Conservation (phyloP, 257 asterid species). For the Nemophila menziesii region DNA sequence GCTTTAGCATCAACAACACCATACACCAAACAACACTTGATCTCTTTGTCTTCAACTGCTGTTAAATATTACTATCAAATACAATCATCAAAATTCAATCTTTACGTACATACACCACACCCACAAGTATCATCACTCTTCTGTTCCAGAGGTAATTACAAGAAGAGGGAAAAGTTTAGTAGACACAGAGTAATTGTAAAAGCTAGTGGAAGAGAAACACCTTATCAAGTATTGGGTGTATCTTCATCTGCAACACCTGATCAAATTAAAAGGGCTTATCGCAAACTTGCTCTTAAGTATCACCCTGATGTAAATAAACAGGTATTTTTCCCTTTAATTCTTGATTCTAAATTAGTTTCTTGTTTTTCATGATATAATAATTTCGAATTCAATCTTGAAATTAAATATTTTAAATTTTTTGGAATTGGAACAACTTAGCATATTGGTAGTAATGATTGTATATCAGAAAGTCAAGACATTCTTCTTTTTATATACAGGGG, state of each 20-base stretch:
- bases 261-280: constrained; percentile 81
- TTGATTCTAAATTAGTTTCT: neutral
- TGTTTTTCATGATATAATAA: too few species aligned
- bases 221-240: constrained; percentile 76
- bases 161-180: constrained; percentile 19
- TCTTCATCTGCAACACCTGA: constrained; percentile 57
- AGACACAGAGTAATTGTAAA: constrained; percentile 19
- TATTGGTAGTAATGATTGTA: too few species aligned
- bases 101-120: constrained; percentile 5
- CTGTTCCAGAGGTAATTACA: constrained; percentile 12
- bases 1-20: neutral
- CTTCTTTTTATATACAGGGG: too few species aligned
- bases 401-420: too few species aligned
- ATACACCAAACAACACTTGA: neutral
- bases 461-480: too few species aligned
- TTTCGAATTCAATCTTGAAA: too few species aligned
- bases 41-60: neutral
- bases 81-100: constrained; percentile 18
- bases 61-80: constrained; percentile 17
- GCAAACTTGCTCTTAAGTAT: constrained; percentile 82
- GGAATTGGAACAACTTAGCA: too few species aligned
- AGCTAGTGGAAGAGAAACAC: constrained; percentile 62
- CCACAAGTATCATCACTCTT: constrained; percentile 14
- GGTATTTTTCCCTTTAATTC: constrained; percentile 20
- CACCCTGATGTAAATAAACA: constrained; percentile 93